Conservation (phyloP, 257 asterid species). For the Ballota nigra region DNA sequence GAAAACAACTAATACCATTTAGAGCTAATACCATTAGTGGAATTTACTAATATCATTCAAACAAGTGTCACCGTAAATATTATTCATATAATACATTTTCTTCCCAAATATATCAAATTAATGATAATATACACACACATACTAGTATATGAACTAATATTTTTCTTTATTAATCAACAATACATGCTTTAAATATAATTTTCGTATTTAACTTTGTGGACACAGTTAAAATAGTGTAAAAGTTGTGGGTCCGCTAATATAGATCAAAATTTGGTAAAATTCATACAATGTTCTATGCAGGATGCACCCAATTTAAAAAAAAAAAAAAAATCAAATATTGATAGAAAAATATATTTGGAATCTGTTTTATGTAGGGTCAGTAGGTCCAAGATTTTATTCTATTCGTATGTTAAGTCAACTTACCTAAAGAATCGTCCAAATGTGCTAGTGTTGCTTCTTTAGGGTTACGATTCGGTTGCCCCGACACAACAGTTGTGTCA, state of each 20-base stretch:
- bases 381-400: background rate
- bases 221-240: background rate
- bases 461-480: background rate
- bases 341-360: constrained; percentile 11
- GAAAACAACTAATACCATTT: too few relatives aligned
- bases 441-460: background rate
- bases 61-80: too few relatives aligned
- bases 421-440: background rate
- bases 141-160: too few relatives aligned
- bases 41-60: too few relatives aligned
- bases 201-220: background rate
- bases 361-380: background rate
- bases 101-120: too few relatives aligned
- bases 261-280: background rate
- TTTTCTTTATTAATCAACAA: too few relatives aligned
- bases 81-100: too few relatives aligned
- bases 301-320: too few relatives aligned
- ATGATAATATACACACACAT: too few relatives aligned
- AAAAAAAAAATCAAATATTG: background rate
- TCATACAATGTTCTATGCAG: too few relatives aligned
- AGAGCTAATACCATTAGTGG: too few relatives aligned
- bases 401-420: background rate
- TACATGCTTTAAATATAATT: too few relatives aligned
- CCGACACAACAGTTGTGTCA: background rate
- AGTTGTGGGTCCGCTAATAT: background rate